Evolutionary conservation across 495 filamentous ascomycete genomes (phyloP), one percentile per base, ranked within the genome.

Genomic region (Neurospora africana): DNA sequence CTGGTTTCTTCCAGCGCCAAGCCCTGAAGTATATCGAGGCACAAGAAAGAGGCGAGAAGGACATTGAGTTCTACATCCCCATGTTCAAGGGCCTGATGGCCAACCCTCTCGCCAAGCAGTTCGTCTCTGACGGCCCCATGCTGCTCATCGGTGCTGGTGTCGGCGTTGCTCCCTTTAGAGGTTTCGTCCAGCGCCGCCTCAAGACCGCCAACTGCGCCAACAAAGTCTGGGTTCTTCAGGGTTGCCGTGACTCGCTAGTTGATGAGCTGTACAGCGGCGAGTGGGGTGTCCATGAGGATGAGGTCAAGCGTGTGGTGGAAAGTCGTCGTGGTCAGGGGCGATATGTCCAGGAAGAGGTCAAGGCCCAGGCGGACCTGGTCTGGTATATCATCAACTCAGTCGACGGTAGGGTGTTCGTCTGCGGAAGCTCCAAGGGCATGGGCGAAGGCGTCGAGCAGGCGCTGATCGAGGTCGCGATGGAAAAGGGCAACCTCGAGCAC

Each of bases 41-140:
- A 7, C 87, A 92, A 73, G 79, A 84, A 27, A 77, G 81, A 8
- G 91, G 90, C 47, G 81, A 86, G 33, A 83, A 83, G 35, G 80
- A 86, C 80, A 72, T 85, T 3, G 86, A 91, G 71, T 75, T 98
- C 40, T 87, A 92, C 69, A 82, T 97, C 30, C 96, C 96, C 70
- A 97, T 99, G 91, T 99, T 99, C 87, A 93, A 96, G 76, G 95
- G 95, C 4, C 85, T 99, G n/a, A 99, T 99, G 95, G 89, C 93
- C 67, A 99, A 99, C 80, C 95, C 95, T 1, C 86, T 99, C 7
- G 94, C 94, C 21, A 91, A 88, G 77, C 89, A 96, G 77, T 99
- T 98, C 77, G 88, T 90, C 7, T 88, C 91, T 9, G 94, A 98
- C 79, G 95, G 95, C 0, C 95, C 95, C 11, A 99, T 99, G 95